Evolutionary conservation across 2,329 filamentous ascomycete species (phyloP).

Genomic region (Aspergillus ochraceoroseus): DNA sequence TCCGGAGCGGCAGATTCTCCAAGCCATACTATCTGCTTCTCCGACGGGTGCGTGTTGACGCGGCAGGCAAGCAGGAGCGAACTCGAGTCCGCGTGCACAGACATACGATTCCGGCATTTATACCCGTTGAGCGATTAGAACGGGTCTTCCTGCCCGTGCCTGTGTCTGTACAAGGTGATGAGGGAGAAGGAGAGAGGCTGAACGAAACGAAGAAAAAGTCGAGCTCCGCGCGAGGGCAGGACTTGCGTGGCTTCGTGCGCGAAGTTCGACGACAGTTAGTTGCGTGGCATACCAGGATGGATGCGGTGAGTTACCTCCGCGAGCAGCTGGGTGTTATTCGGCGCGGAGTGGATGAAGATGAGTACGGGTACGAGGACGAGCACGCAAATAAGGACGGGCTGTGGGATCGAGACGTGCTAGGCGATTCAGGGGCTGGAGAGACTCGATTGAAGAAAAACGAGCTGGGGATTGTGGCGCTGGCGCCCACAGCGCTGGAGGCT

Average conservation of each 20-base stretch:
- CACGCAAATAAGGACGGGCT: too few species aligned
- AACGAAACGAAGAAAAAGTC: constrained; percentile 21
- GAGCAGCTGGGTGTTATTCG: constrained; percentile 29
- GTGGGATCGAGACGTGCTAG: constrained; percentile 18
- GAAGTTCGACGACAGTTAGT: constrained; percentile 41
- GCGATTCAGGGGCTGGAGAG: constrained; percentile 10
- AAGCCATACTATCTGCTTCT: constrained; percentile 45
- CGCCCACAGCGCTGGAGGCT: constrained; percentile 37
- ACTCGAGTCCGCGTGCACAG: constrained; percentile 35
- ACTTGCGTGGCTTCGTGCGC: constrained; percentile 36
- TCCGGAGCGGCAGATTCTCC: constrained; percentile 37
- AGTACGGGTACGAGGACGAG: constrained; percentile 20
- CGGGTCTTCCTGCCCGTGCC: constrained; percentile 29
- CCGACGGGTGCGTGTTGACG: constrained; percentile 24
- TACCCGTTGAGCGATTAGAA: constrained; percentile 39
- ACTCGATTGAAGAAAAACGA: constrained; percentile 18
- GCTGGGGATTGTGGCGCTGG: constrained; percentile 36
- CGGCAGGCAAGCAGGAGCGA: constrained; percentile 16
- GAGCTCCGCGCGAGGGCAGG: constrained; percentile 28
- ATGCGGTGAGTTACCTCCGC: constrained; percentile 34
- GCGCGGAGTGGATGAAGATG: constrained; percentile 12
- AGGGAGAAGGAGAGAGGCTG: constrained; percentile 15
- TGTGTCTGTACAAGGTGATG: constrained; percentile 9
- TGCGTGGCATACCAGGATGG: constrained; percentile 40
- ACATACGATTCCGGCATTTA: constrained; percentile 46